These are phyloP conservation scores for Agapanthus africanus DNA, from an alignment of 106 monocot genomes.

Conservation along the genomic window DNA sequence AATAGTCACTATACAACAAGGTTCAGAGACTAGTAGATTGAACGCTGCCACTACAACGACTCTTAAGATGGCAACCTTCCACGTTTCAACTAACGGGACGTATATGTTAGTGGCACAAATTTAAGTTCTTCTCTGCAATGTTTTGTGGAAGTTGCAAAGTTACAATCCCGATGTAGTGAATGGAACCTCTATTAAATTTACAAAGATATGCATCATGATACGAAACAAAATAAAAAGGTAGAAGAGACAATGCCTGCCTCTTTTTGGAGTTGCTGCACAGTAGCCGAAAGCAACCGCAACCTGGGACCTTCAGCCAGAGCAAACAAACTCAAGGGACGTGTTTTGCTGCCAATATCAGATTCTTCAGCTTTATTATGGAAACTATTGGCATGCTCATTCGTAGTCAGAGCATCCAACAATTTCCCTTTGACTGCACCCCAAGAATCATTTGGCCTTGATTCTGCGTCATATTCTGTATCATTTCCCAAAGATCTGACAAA, in stretches of 20 bases:
- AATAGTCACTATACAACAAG: background rate
- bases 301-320: slow-evolving; percentile 57
- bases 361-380: slow-evolving; percentile 11
- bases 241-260: slow-evolving; percentile 52
- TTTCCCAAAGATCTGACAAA: slow-evolving; percentile 18
- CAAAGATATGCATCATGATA: background rate
- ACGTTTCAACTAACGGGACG: background rate
- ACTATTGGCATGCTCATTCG: slow-evolving; percentile 16
- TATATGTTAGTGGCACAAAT: too few species aligned
- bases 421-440: slow-evolving; percentile 55
- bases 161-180: background rate
- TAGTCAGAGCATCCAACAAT: slow-evolving; percentile 47
- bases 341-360: slow-evolving; percentile 21
- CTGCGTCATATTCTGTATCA: slow-evolving; percentile 5
- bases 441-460: slow-evolving; percentile 16
- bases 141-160: too few species aligned
- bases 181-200: background rate
- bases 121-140: too few species aligned
- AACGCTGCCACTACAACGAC: background rate
- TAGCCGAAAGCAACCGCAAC: slow-evolving; percentile 41
- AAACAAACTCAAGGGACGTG: slow-evolving; percentile 45
- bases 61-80: background rate
- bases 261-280: slow-evolving; percentile 51
- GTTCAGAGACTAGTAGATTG: background rate
- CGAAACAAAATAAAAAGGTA: slow-evolving; percentile 2